Evolutionary conservation across 495 filamentous ascomycete genomes (phyloP), one percentile per base, ranked within the genome.

Genomic region (Tuber calosporum): DNA sequence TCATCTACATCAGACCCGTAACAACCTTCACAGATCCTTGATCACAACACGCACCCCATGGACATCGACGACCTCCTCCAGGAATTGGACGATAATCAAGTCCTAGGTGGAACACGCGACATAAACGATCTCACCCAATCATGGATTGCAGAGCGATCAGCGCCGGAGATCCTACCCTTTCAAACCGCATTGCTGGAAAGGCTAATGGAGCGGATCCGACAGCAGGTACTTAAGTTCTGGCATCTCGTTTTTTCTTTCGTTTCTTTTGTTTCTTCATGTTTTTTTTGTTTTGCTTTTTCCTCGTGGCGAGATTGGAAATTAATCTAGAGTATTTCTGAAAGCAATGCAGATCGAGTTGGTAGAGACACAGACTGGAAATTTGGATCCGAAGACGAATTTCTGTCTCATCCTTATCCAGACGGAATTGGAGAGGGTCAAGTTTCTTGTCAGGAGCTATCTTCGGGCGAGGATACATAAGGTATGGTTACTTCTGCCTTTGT

Each of bases 331-430:
- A 74, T 48, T 38, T 62, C 68, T 68, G 58, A 69, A 73, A 62
- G 26, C 4, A 42, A 68, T 66, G 73, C 41, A 92, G 85, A 91
- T 91, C 82, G 87, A 90, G 83, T 85, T 86, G 77, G 88, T 93
- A 74, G 90, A 93, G 86, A 87, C 89, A 73, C 87, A 92, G 83
- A 92, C 90, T 53, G 91, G 88, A 73, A 88, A 90, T 77, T 87
- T 93, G 86, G 93, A 95, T 79, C 90, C 93, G 17, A 93, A 90
- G 79, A 89, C 92, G 72, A 97, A 96, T 83, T 96, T 99, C 82
- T 88, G 87, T 75, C 90, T 98, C 77, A 96, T 97, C 67, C 90
- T 99, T 75, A 89, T 97, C 72, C 95, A 99, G 85, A 98, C 96
- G 38, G 95, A 99, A 85, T 89, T 98, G 69, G 92, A 97, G 82